Base-by-base conservation (phyloP, 352 stramenopile genomes). In the Nothophytophthora sp. region DNA sequence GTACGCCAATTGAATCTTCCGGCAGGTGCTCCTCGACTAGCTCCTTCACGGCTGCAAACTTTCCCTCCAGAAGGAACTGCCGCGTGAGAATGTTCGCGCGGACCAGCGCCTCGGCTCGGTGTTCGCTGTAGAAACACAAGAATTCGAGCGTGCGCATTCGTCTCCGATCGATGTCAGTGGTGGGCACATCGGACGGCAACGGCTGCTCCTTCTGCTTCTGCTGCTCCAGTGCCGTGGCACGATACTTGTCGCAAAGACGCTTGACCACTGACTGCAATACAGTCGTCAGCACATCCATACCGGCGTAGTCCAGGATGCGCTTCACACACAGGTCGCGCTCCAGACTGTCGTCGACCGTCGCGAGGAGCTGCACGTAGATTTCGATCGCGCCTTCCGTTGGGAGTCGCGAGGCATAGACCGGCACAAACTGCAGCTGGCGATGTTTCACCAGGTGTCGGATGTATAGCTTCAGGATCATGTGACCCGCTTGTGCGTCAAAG, bases 381-480 rank as follows among this genome's bases (percentile, higher is more conserved):
- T 88, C 77, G 12, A 81, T 71, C 0, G 73, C 68, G 32, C 74
- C 85, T 18, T 69, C 55, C 1, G 63, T 77, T 23, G 85, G 85
- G 8, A 95, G 66, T 7, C 66, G 70, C 45, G 80, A 81, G 0
- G 69, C 81, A 42, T 92, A 95, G 3, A 95, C 50, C 11, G 85
- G 80, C 18, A 92, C 76, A 7, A 95, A 73, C 43, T 88, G 75
- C 42, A 88, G 67, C 29, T 95, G 81, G 2, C 70, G 70, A 20
- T 92, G 81, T 60, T 91, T 86, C 22, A 92, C 77, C 18, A 95
- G 52, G 42, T 95, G 81, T 0, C 85, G 78, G 50, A 95, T 87
- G 47, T 95, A 95, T 16, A 79, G 50, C 56, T 92, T 92, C 13
- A 91, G 37, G 55, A 92, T 90, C 67, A 90, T 88, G 55, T 92